Evolutionary conservation across 139 green algal species (phyloP).

Genomic region (Chloropicon primus): DNA sequence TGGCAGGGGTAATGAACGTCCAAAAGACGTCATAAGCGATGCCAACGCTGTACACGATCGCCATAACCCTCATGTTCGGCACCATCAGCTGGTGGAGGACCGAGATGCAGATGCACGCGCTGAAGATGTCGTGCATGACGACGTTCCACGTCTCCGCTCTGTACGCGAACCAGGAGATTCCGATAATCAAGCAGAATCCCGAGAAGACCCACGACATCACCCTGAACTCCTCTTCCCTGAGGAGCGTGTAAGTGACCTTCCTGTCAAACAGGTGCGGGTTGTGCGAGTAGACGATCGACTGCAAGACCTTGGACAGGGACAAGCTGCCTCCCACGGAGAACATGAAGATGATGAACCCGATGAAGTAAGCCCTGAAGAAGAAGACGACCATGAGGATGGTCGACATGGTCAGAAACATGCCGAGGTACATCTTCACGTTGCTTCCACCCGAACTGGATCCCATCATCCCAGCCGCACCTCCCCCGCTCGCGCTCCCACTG

Average conservation of each 20-base stretch:
- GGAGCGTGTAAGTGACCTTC: neutral
- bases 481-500: neutral
- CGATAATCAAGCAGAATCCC: neutral
- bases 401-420: neutral
- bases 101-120: neutral
- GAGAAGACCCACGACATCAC: neutral
- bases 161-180: neutral
- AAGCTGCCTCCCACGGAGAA: neutral
- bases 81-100: neutral
- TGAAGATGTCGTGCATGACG: neutral
- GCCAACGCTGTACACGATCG: neutral
- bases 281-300: neutral
- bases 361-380: neutral
- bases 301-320: neutral
- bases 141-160: neutral
- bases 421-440: neutral
- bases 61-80: neutral
- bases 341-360: neutral
- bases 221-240: neutral
- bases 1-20: neutral
- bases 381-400: neutral
- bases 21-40: neutral
- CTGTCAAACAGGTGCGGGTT: neutral
- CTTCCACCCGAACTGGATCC: neutral
- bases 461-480: neutral